phyloP scores from a whole-genome alignment of 257 asterid genomes.

The Buddleja alternifolia region DNA sequence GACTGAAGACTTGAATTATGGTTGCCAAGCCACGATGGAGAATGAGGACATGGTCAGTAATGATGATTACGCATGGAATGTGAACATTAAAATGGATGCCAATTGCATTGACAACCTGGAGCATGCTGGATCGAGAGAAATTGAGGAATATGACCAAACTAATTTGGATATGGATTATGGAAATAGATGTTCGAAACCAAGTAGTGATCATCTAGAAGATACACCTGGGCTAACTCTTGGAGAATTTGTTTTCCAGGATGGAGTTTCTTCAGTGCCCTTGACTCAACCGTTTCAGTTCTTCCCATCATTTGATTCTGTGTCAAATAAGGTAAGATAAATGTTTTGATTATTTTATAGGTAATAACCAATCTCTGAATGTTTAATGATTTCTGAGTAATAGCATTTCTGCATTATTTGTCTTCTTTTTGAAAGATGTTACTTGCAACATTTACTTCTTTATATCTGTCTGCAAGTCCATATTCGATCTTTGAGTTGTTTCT shows the following conservation, averaged over 20 bases:
- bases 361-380: not conserved
- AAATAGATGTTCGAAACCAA: slow-evolving; percentile 34
- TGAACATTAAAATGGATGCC: slow-evolving; percentile 36
- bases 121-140: slow-evolving; percentile 41
- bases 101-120: slow-evolving; percentile 39
- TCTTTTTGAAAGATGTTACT: slow-evolving; percentile 18
- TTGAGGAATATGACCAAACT: slow-evolving; percentile 38
- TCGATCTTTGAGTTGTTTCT: slow-evolving; percentile 3
- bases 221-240: slow-evolving; percentile 49
- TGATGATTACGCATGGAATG: slow-evolving; percentile 40
- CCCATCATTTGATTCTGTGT: slow-evolving; percentile 53
- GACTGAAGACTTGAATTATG: slow-evolving; percentile 39
- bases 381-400: too few relatives aligned
- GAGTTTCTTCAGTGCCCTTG: slow-evolving; percentile 57
- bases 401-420: not conserved
- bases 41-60: slow-evolving; percentile 34
- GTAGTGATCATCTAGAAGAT: slow-evolving; percentile 43
- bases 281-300: slow-evolving; percentile 54
- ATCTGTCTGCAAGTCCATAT: slow-evolving; percentile 1
- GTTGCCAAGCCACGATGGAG: slow-evolving; percentile 35
- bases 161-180: slow-evolving; percentile 43
- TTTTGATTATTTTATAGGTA: not conserved
- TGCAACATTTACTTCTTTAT: not conserved
- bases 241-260: slow-evolving; percentile 49
- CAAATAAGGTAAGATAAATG: slow-evolving; percentile 50